Evolutionary conservation across 768 basidiomycete species (phyloP).

Genomic region (Boletus subparvulus): DNA sequence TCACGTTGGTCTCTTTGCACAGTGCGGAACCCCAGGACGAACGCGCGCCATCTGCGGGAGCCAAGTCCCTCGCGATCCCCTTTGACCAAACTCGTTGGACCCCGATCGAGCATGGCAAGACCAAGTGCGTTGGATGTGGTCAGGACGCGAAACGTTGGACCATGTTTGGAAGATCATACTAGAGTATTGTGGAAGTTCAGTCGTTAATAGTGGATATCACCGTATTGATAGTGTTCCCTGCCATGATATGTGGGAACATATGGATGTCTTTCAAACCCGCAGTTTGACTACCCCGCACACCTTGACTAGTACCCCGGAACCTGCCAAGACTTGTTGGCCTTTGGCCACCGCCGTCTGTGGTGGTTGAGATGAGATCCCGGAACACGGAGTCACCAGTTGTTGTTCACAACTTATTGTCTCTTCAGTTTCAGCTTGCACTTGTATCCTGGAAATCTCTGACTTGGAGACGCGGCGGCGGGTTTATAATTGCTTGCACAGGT

Average conservation of each 20-base stretch:
- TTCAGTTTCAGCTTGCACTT: not conserved
- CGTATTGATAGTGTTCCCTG: not conserved
- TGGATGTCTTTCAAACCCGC: not conserved
- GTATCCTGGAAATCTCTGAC: not conserved
- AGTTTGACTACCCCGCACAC: no score
- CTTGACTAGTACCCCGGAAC: no score
- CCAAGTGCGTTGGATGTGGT: constrained; percentile 88
- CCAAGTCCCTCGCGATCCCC: constrained; percentile 95
- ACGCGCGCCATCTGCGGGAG: constrained; percentile 94
- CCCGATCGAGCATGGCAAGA: constrained; percentile 77
- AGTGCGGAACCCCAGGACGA: constrained; percentile 89
- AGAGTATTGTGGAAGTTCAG: constrained; percentile 19
- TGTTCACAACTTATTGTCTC: not conserved
- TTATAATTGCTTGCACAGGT: not conserved
- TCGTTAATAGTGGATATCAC: not conserved
- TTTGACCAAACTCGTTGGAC: constrained; percentile 87
- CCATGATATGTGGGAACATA: not conserved
- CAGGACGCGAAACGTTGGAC: constrained; percentile 93
- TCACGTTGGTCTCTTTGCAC: constrained; percentile 7
- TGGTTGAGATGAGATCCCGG: not conserved
- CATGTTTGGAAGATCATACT: constrained; percentile 91
- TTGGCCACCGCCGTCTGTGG: not conserved
- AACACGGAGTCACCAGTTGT: not conserved
- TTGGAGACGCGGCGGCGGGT: no score
- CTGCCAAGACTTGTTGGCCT: no score